Conservation (phyloP, 1,284 basidiomycete genomes). For the Ustilago trichophora region DNA sequence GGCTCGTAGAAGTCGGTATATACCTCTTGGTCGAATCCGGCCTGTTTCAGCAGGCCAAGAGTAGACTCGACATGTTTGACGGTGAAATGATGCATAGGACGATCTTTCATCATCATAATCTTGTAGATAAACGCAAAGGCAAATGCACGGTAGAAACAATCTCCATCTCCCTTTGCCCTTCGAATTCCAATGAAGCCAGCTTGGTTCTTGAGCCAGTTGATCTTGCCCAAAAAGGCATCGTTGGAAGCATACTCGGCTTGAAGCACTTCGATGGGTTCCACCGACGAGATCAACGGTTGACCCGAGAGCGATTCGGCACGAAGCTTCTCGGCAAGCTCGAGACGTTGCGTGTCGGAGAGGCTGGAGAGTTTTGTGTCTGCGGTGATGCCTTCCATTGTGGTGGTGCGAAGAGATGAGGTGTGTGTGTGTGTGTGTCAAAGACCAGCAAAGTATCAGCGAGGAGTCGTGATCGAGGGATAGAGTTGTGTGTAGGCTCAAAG, state of each 20-base stretch:
- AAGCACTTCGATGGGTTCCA: conserved; percentile 49
- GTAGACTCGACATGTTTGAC: conserved; percentile 52
- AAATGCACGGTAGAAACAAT: conserved; percentile 63
- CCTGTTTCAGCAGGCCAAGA: conserved; percentile 48
- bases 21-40: conserved; percentile 51
- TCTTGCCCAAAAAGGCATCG: conserved; percentile 42
- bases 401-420: too few species aligned
- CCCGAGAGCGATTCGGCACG: conserved; percentile 24
- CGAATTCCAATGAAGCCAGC: conserved; percentile 51
- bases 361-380: conserved; percentile 31
- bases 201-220: conserved; percentile 50
- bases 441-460: too few species aligned
- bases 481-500: too few species aligned
- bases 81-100: conserved; percentile 47
- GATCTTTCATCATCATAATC: conserved; percentile 48
- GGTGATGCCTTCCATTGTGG: conserved; percentile 40
- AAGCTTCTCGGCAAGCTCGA: conserved; percentile 49
- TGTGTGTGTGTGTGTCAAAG: too few species aligned
- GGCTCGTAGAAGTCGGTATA: conserved; percentile 58
- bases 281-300: conserved; percentile 41
- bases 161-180: conserved; percentile 56
- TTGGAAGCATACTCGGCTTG: conserved; percentile 46
- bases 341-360: conserved; percentile 46
- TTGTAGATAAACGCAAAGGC: conserved; percentile 56
- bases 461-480: too few species aligned